phyloP scores from a whole-genome alignment of 345 rosid genomes.

The Salix udensis region DNA sequence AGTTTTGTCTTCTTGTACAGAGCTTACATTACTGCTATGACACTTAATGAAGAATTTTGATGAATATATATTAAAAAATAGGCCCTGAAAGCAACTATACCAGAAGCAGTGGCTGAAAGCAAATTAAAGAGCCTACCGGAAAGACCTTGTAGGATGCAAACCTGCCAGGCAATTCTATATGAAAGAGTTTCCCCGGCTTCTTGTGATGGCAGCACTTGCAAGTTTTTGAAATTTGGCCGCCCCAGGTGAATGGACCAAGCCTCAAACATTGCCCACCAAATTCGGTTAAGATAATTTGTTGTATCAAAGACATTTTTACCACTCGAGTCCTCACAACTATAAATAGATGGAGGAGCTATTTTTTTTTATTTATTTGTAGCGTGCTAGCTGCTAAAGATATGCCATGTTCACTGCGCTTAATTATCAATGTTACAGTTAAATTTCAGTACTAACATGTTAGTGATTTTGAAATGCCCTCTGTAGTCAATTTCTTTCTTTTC shows the following conservation, averaged over 20 bases:
- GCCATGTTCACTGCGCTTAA: too few relatives aligned
- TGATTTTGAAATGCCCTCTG: too few relatives aligned
- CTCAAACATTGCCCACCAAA: too few relatives aligned
- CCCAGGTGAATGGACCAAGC: neutral
- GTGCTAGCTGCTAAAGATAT: too few relatives aligned
- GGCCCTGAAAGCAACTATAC: neutral
- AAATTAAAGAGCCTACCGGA: neutral
- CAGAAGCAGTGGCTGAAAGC: constrained; percentile 10
- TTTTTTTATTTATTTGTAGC: too few relatives aligned
- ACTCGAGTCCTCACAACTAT: too few relatives aligned
- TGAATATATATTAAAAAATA: neutral
- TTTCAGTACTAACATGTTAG: too few relatives aligned
- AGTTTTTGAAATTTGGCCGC: neutral
- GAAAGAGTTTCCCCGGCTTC: neutral
- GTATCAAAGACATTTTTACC: too few relatives aligned
- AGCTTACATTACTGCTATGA: neutral
- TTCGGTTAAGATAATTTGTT: too few relatives aligned
- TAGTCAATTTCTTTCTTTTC: too few relatives aligned
- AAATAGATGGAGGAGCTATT: too few relatives aligned
- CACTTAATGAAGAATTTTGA: neutral
- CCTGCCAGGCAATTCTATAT: neutral
- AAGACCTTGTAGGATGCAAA: neutral
- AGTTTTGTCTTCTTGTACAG: neutral
- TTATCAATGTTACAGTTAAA: too few relatives aligned
- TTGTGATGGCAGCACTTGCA: neutral